phyloP scores from a whole-genome alignment of 2,329 filamentous ascomycete species.

The Tricladium varicosporioides region DNA sequence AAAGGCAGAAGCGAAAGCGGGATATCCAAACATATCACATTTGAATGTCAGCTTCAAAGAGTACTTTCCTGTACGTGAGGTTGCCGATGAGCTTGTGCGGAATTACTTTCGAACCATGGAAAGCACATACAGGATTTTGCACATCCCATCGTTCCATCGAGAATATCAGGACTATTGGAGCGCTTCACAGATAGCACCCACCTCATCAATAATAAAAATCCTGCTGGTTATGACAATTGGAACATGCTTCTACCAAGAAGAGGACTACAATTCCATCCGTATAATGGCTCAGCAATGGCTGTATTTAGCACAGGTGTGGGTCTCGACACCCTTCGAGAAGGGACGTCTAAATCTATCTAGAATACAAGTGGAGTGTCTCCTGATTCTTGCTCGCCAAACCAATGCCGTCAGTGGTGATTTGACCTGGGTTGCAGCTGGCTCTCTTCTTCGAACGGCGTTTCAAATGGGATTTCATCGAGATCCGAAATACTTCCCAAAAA shows the following conservation, averaged over 20 bases:
- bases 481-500: slow-evolving; percentile 47
- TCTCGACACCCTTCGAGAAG: slow-evolving; percentile 41
- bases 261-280: slow-evolving; percentile 3
- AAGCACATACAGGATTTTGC: slow-evolving; percentile 43
- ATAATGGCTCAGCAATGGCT: slow-evolving; percentile 23
- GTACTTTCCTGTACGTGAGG: slow-evolving; percentile 17
- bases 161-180: slow-evolving; percentile 44
- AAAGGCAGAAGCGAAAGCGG: slow-evolving; percentile 17
- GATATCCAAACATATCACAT: slow-evolving; percentile 13
- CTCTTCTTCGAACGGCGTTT: slow-evolving; percentile 51
- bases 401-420: slow-evolving; percentile 49
- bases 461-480: slow-evolving; percentile 59
- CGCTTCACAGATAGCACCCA: slow-evolving; percentile 17
- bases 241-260: slow-evolving; percentile 19
- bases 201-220: slow-evolving; percentile 21
- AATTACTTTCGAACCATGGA: slow-evolving; percentile 44
- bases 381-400: slow-evolving; percentile 48
- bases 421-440: slow-evolving; percentile 50
- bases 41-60: slow-evolving; percentile 17
- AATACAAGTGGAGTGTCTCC: slow-evolving; percentile 52
- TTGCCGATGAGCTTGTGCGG: slow-evolving; percentile 38
- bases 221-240: slow-evolving; percentile 30
- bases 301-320: slow-evolving; percentile 24
- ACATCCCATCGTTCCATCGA: slow-evolving; percentile 44
- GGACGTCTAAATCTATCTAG: slow-evolving; percentile 45